Base-by-base conservation (phyloP, 805 yeast genomes). In the Candida suzukii region DNA sequence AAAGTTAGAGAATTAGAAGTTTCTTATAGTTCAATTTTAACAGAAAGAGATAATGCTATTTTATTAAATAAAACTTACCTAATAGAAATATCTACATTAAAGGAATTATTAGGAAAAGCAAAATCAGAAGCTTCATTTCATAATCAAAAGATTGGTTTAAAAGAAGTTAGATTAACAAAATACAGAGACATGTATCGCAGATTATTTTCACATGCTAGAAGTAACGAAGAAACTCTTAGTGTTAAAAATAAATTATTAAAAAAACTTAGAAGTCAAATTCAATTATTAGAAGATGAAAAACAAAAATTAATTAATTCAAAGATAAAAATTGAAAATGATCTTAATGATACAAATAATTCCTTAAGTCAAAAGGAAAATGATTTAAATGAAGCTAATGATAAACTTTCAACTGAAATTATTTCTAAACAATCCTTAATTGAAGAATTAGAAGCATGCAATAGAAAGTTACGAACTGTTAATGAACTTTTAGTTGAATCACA, bases 141-240 rank as follows among this genome's bases (percentile, higher is more conserved):
- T 6, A 47, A 43, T 18, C 43, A 47, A 1, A 44, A 44, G 29
- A 35, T 43, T 5, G 43, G 40, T 18, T 41, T 45, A 9, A 43
- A 43, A 11, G 47, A 46, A 34, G 42, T 49, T n/a, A 53, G 50
- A 32, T 27, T 53, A 3, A 43, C 38, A 5, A 49, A 47, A 27
- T 41, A 46, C 19, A 49, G 49, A 37, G 41, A 39, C 8, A 43
- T 46, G n/a, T 51, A 48, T 33, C 39, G 36, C n/a, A 47, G 47
- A 29, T 31, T 50, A 35, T 47, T 52, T 49, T 32, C 31, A 7
- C 48, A 47, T 16, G 57, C 53, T 21, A 51, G 43, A 35, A 42
- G 38, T 17, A 44, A 49, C 11, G 56, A 53, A 40, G 34, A 37
- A 14, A 48, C 46, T 2, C 35, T 47, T 20, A 31, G 40, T 12